Evolutionary conservation across 177 flowering plant species (phyloP), one percentile per base, ranked within the genome.

Genomic region (Vitis hybrid): DNA sequence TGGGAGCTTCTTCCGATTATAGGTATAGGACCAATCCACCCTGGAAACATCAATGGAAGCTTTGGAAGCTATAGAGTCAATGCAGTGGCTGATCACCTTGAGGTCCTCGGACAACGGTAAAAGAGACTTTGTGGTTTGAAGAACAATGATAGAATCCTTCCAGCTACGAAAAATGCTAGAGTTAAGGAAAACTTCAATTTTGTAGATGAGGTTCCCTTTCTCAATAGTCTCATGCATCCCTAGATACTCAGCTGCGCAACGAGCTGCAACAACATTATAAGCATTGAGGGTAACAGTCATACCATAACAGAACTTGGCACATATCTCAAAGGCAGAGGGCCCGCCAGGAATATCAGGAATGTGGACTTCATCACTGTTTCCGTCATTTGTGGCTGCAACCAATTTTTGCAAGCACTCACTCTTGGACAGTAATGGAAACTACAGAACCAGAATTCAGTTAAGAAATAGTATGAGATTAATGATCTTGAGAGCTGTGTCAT

Each of bases 11-110:
- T 84, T 87, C 58, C 83, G 73, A 71, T 86, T 86, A 66, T 88
- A 90, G 16, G 89, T 85, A 77, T 90, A 90, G 1, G 94, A 90
- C 94, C 92, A 88, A n/a, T 90, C 92, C 7, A 90, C 94, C 72
- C 71, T 83, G 15, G 89, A 82, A 16, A 83, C 59, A 50, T 88
- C 88, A 52, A 85, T 72, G 59, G 82, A 88, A 63, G 88, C 92
- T 69, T 81, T 90, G 54, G 87, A 69, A 48, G 94, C 86, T 49
- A 90, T 84, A 31, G 92, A 81, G 45, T 88, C 94, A 20, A 88
- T 74, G 76, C 92, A 88, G 57, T 71, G 88, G 76, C 82, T 79
- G 45, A 85, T 83, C 65, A 90, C 70, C 74, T 90, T 90, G 39
- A 90, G 81, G 19, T 90, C 92, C 65, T 88, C 92, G 18, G 84